Evolutionary conservation across 2,329 filamentous ascomycete species (phyloP).

Genomic region (Talaromyces sp.): DNA sequence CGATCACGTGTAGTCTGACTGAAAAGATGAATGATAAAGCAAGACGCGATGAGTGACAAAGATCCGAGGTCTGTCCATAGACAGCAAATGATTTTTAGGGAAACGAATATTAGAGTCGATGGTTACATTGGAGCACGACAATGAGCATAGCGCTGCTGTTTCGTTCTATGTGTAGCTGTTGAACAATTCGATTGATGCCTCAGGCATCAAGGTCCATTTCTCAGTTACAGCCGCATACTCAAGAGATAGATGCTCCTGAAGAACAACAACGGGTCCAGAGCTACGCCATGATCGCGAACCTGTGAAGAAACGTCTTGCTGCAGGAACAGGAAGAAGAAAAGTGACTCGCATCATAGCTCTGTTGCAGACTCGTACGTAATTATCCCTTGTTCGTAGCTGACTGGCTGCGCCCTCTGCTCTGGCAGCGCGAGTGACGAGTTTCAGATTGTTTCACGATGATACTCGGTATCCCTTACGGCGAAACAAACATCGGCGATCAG

Average conservation of each 20-base stretch:
- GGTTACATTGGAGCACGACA: neutral
- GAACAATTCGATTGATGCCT: neutral
- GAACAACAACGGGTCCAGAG: neutral
- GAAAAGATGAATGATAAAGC: neutral
- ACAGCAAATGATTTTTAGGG: neutral
- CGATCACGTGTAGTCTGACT: neutral
- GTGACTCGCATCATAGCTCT: neutral
- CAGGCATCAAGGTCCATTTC: neutral
- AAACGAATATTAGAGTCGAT: neutral
- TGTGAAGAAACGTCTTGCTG: neutral
- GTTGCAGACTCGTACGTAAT: neutral
- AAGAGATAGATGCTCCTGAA: neutral
- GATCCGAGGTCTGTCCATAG: neutral
- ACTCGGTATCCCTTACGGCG: neutral
- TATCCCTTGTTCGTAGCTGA: conserved; percentile 1
- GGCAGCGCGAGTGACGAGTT: neutral
- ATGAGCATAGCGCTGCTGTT: neutral
- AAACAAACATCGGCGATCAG: neutral
- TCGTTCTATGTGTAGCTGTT: neutral
- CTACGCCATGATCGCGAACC: neutral
- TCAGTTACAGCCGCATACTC: too few species aligned
- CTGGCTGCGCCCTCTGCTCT: neutral
- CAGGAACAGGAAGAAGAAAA: neutral
- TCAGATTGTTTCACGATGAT: conserved; percentile 10
- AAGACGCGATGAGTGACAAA: neutral